Conservation (phyloP, 495 filamentous ascomycete species). For the Tuber indicum region DNA sequence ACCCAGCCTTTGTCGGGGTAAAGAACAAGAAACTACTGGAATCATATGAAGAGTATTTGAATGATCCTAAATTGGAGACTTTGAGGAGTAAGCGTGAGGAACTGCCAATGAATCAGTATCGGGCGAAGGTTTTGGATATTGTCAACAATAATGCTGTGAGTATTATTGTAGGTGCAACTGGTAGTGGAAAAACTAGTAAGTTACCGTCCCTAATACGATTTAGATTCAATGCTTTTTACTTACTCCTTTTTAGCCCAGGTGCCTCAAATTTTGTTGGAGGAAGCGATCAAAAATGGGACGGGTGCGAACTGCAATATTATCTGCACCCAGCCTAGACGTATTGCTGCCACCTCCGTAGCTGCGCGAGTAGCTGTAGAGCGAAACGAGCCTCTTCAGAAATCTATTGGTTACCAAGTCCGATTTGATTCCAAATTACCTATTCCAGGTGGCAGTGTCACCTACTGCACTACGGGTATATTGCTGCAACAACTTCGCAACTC, state of each 20-base stretch:
- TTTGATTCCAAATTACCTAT: conserved; percentile 47
- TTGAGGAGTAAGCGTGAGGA: conserved; percentile 44
- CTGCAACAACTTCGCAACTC: conserved; percentile 49
- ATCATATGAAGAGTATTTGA: conserved; percentile 39
- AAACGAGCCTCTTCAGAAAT: conserved; percentile 47
- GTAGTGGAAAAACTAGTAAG: conserved; percentile 55
- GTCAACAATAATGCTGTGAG: conserved; percentile 49
- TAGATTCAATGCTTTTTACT: conserved; percentile 6
- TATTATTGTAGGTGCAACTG: conserved; percentile 55
- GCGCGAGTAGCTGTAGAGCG: conserved; percentile 53
- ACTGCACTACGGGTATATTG: conserved; percentile 55
- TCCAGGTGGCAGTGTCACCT: conserved; percentile 49
- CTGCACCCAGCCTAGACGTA: conserved; percentile 55
- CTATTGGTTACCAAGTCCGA: conserved; percentile 53
- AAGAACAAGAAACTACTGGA: conserved; percentile 40
- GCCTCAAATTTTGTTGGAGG: conserved; percentile 55
- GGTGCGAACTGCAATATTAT: conserved; percentile 51
- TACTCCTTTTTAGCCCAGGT: conserved; percentile 47
- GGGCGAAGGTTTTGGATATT: conserved; percentile 47
- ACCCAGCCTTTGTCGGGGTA: conserved; percentile 24
- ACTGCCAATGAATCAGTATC: conserved; percentile 51
- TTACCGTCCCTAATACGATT: background rate
- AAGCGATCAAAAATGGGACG: conserved; percentile 46
- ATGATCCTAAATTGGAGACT: conserved; percentile 40
- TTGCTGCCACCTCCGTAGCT: conserved; percentile 54